Conservation (phyloP, 2,329 filamentous ascomycete genomes). For the Fusarium torreyae region DNA sequence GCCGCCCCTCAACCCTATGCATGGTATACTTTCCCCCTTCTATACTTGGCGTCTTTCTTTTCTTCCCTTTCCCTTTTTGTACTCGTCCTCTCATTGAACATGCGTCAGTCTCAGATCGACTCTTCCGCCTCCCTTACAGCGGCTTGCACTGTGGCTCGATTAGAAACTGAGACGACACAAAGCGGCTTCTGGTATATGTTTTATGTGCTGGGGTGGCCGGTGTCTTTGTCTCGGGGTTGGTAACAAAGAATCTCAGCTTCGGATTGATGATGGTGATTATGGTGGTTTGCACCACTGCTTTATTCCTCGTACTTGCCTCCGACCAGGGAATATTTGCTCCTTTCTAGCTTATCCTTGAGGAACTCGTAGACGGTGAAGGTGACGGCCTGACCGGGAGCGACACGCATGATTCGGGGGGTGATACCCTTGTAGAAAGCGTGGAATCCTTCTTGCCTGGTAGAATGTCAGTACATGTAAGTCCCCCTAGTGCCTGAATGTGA, state of each 20-base stretch:
- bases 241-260: neutral
- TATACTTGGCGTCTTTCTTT: constrained; percentile 32
- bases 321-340: constrained; percentile 71
- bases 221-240: neutral
- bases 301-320: constrained; percentile 79
- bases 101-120: constrained; percentile 24
- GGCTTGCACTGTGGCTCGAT: constrained; percentile 33
- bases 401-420: constrained; percentile 96
- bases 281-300: constrained; percentile 1
- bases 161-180: constrained; percentile 33
- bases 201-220: constrained; percentile 1
- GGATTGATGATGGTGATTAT: constrained; percentile 1
- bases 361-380: constrained; percentile 85
- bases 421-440: constrained; percentile 99
- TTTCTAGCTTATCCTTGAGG: constrained; percentile 80
- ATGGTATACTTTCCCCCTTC: constrained; percentile 48
- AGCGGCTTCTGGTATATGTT: constrained; percentile 1
- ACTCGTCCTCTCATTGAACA: constrained; percentile 5
- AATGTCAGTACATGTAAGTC: constrained; percentile 19
- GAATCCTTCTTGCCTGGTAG: constrained; percentile 84
- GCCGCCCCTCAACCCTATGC: constrained; percentile 41
- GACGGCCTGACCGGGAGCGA: constrained; percentile 92
- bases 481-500: constrained; percentile 5
- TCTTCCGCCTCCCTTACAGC: constrained; percentile 35
- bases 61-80: constrained; percentile 14